These are phyloP conservation scores for Pythium dissotocum DNA, from an alignment of 352 stramenopile species.

Conservation along the genomic window DNA sequence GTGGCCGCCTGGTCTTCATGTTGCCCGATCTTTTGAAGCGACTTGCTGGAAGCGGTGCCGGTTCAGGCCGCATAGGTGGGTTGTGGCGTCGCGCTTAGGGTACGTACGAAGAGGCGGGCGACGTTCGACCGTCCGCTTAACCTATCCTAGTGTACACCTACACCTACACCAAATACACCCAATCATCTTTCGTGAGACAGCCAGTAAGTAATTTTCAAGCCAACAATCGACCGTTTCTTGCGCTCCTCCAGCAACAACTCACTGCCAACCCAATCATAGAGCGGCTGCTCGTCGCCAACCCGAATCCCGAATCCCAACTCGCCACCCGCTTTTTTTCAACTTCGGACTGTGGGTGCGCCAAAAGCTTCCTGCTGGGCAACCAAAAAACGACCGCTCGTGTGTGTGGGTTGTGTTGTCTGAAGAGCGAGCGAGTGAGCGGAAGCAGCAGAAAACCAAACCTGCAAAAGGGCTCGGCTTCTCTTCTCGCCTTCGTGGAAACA, in stretches of 20 bases:
- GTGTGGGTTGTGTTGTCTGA: background rate
- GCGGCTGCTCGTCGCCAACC: background rate
- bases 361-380: background rate
- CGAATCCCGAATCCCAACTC: slow-evolving; percentile 3
- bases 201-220: slow-evolving; percentile 23
- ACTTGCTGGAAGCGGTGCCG: background rate
- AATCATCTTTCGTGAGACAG: slow-evolving; percentile 13
- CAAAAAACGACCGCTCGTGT: background rate
- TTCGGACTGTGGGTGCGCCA: background rate
- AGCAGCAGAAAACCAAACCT: background rate
- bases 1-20: background rate
- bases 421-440: background rate
- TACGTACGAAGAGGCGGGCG: slow-evolving; percentile 7
- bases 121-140: slow-evolving; percentile 25
- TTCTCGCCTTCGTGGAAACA: slow-evolving; percentile 4
- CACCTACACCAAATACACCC: background rate
- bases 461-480: background rate
- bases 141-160: slow-evolving; percentile 31
- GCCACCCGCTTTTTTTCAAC: slow-evolving; percentile 8
- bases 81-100: background rate
- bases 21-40: background rate
- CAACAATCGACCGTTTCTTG: slow-evolving; percentile 27
- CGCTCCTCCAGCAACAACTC: slow-evolving; percentile 16
- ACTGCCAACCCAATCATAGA: background rate
- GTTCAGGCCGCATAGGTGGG: background rate